Evolutionary conservation across 2,329 filamentous ascomycete species (phyloP).

Genomic region (Pyricularia sp.): DNA sequence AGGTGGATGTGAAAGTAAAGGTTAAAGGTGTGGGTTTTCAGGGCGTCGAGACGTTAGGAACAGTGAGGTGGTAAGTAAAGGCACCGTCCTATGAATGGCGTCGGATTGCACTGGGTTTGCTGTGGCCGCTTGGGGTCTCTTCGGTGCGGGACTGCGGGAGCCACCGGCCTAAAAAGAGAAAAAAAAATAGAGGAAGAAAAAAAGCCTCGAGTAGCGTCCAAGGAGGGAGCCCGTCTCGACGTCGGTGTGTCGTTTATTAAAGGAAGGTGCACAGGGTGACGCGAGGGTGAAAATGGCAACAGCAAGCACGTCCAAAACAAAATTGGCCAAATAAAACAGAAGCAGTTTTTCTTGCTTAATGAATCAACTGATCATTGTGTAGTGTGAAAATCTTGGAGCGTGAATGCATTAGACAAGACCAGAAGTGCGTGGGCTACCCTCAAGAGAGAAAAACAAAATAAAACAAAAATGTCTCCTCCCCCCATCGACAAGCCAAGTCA

Average conservation of each 20-base stretch:
- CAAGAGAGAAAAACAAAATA: neutral
- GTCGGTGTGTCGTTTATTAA: neutral
- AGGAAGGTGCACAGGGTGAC: neutral
- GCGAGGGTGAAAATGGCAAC: neutral
- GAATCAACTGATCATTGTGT: neutral
- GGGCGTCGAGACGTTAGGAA: neutral
- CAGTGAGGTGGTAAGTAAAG: neutral
- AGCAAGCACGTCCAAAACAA: neutral
- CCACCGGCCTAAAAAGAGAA: neutral
- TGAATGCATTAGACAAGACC: neutral
- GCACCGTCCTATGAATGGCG: neutral
- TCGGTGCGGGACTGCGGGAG: neutral
- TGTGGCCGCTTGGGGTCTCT: neutral
- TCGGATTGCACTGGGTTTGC: neutral
- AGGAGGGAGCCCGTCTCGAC: neutral
- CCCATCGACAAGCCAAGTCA: neutral
- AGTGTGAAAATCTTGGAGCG: neutral
- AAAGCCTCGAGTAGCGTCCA: neutral
- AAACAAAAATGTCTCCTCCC: neutral
- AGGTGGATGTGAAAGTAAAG: neutral
- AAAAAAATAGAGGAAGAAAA: neutral
- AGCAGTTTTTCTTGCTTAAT: neutral
- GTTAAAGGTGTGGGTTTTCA: neutral
- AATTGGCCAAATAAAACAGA: neutral
- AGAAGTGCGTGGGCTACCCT: neutral